Base-by-base conservation (phyloP, 1,284 basidiomycete species). In the Exobasidium cylindrosporum region DNA sequence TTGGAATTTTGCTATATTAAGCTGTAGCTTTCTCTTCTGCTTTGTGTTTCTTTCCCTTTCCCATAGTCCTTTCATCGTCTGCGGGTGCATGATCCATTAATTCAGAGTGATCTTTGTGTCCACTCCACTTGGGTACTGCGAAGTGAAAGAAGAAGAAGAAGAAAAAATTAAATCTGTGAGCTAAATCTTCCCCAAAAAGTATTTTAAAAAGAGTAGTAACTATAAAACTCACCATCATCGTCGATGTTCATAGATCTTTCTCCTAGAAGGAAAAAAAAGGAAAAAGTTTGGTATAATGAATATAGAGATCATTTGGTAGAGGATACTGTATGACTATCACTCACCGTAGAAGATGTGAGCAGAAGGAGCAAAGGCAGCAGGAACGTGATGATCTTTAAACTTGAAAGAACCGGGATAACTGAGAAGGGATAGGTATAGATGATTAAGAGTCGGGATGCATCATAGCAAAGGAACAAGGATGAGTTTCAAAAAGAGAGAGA, bases 271-370 rank as follows among this genome's bases (percentile, higher is more conserved):
- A 10, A 40, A 10, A 40, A 40, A 17, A 40, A n/a, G n/a, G n/a
- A n/a, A n/a, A n/a, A n/a, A n/a, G n/a, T n/a, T n/a, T n/a, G n/a
- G n/a, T n/a, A n/a, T n/a, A n/a, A n/a, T n/a, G n/a, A n/a, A n/a
- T n/a, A n/a, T n/a, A n/a, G n/a, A n/a, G n/a, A n/a, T n/a, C n/a
- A n/a, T n/a, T n/a, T n/a, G n/a, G n/a, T n/a, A n/a, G n/a, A n/a
- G n/a, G n/a, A n/a, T n/a, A n/a, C n/a, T n/a, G n/a, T n/a, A n/a
- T n/a, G n/a, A n/a, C n/a, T 17, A 40, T 10, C 35, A 40, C 46
- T 70, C 66, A 1, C 57, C 58, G 54, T 70, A 70, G 30, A 70
- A 70, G 26, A 70, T 70, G 56, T 70, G 68, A 4, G 66, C 66
- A 2, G 58, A 66, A 1, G 68, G 68, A 0, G 66, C 66, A 45